phyloP scores from a whole-genome alignment of 2,329 filamentous ascomycete species.

The Colletotrichum neosansevieriae region DNA sequence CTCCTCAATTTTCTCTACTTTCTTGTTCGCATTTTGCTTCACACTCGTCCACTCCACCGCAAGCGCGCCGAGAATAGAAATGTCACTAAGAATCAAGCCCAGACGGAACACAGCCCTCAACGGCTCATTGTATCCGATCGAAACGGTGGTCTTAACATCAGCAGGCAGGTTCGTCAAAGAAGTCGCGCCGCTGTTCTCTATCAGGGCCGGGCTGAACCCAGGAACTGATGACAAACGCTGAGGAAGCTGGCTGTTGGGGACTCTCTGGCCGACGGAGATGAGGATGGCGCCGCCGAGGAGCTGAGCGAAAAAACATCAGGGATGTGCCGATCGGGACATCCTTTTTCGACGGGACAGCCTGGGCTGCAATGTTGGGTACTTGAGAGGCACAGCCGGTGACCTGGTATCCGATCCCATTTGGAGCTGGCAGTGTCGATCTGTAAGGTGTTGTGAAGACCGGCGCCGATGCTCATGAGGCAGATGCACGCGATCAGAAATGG shows the following conservation, averaged over 20 bases:
- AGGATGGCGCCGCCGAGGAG: constrained; percentile 60
- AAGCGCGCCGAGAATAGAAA: constrained; percentile 62
- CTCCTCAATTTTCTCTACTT: neutral
- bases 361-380: constrained; percentile 57
- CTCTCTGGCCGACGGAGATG: constrained; percentile 62
- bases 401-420: constrained; percentile 46
- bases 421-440: constrained; percentile 44
- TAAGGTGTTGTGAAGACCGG: constrained; percentile 52
- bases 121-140: constrained; percentile 66
- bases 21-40: constrained; percentile 21
- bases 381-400: constrained; percentile 52
- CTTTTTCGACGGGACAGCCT: constrained; percentile 54
- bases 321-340: constrained; percentile 62
- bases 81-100: constrained; percentile 59
- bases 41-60: constrained; percentile 66
- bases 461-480: constrained; percentile 47
- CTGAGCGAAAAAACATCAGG: constrained; percentile 59
- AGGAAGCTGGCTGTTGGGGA: constrained; percentile 62
- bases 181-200: constrained; percentile 54
- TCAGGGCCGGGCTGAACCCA: constrained; percentile 46
- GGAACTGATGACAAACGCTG: constrained; percentile 52
- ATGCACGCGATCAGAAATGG: constrained; percentile 59
- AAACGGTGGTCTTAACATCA: constrained; percentile 6
- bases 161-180: neutral
- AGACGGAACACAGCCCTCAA: constrained; percentile 67